Evolutionary conservation across 768 basidiomycete genomes (phyloP).

Genomic region (Lactarius akahatsu): DNA sequence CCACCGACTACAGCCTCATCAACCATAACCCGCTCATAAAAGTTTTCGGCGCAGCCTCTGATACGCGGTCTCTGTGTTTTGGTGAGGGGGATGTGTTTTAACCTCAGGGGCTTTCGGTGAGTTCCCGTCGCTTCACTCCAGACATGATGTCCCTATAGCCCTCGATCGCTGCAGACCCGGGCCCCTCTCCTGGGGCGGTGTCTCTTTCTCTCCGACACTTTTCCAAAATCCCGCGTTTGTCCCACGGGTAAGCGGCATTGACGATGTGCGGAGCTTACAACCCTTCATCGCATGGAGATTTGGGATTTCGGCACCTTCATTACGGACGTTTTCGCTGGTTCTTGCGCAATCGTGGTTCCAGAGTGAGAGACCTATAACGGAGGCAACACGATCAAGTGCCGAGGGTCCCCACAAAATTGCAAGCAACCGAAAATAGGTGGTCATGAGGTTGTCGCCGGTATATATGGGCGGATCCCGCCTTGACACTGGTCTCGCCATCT

Average conservation of each 20-base stretch:
- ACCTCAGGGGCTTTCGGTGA: neutral
- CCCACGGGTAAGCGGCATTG: neutral
- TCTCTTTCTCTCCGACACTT: neutral
- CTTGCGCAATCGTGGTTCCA: neutral
- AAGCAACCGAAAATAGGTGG: neutral
- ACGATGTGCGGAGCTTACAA: neutral
- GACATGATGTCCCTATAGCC: neutral
- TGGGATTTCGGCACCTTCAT: neutral
- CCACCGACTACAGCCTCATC: neutral
- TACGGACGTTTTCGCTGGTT: neutral
- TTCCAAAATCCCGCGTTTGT: neutral
- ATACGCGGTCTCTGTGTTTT: neutral
- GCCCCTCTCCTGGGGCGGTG: neutral
- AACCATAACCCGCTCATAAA: neutral
- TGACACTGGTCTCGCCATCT: neutral
- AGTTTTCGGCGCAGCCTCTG: neutral
- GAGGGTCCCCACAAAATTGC: neutral
- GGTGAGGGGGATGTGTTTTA: neutral
- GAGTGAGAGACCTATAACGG: neutral
- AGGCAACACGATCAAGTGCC: neutral
- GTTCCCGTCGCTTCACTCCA: neutral
- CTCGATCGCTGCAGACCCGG: neutral
- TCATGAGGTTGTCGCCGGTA: neutral
- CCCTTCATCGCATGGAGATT: neutral
- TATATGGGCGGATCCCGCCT: neutral